Conservation (phyloP, 2,329 filamentous ascomycete genomes). For the Hypomyces rosellus region DNA sequence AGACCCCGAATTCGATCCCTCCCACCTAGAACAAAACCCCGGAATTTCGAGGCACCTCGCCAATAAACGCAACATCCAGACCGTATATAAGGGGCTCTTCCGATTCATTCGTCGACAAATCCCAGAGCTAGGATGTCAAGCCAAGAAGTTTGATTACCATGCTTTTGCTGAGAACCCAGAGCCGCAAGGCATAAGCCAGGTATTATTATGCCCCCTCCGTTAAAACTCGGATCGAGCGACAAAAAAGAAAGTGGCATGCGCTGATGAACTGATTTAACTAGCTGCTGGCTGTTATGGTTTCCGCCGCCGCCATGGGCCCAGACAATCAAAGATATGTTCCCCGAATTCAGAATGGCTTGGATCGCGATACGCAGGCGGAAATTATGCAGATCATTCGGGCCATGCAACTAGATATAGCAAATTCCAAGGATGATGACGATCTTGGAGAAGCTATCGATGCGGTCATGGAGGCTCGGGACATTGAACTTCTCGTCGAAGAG, state of each 20-base stretch:
- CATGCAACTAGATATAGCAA: slow-evolving; percentile 33
- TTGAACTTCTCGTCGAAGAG: slow-evolving; percentile 51
- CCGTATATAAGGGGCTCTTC: slow-evolving; percentile 48
- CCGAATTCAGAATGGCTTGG: slow-evolving; percentile 36
- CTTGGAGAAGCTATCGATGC: slow-evolving; percentile 34
- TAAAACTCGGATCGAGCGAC: neutral
- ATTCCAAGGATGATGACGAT: slow-evolving; percentile 31
- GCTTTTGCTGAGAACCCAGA: slow-evolving; percentile 52
- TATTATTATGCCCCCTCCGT: slow-evolving; percentile 17
- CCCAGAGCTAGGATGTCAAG: slow-evolving; percentile 44
- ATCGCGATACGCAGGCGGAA: slow-evolving; percentile 37
- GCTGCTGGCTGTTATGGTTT: slow-evolving; percentile 57
- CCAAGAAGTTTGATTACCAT: slow-evolving; percentile 50
- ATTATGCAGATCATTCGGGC: slow-evolving; percentile 40
- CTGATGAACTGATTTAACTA: slow-evolving; percentile 32
- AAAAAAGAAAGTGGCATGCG: neutral
- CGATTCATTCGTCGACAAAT: slow-evolving; percentile 50
- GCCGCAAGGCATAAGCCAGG: slow-evolving; percentile 47
- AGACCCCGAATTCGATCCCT: slow-evolving; percentile 49
- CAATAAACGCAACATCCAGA: slow-evolving; percentile 47
- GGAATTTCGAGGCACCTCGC: slow-evolving; percentile 39
- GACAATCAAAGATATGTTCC: slow-evolving; percentile 49
- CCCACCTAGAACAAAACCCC: slow-evolving; percentile 43
- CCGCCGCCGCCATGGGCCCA: slow-evolving; percentile 53
- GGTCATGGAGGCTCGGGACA: slow-evolving; percentile 41